Evolutionary conservation across 2,329 filamentous ascomycete genomes (phyloP).

Genomic region (Beauveria sp.): DNA sequence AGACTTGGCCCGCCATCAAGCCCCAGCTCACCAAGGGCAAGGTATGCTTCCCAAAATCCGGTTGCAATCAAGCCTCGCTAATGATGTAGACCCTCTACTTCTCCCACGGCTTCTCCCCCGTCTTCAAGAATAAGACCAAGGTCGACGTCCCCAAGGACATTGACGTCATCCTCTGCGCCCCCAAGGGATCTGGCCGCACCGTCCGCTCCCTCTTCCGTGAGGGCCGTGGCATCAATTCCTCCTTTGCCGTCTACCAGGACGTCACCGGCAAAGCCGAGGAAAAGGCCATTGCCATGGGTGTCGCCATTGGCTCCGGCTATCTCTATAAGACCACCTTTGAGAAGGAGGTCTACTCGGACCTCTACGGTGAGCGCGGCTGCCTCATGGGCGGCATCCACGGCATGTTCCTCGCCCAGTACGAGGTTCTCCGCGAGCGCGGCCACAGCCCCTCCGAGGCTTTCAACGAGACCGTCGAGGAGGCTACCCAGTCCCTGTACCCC

Average conservation of each 20-base stretch:
- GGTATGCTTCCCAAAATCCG: constrained; percentile 40
- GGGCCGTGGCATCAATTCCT: constrained; percentile 99
- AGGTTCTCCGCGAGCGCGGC: constrained; percentile 97
- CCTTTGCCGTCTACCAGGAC: constrained; percentile 96
- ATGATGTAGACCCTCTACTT: constrained; percentile 85
- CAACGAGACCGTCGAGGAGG: constrained; percentile 99
- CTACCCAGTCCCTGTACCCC: constrained; percentile 95
- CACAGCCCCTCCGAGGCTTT: constrained; percentile 97
- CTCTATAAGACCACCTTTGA: constrained; percentile 99
- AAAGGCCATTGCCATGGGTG: constrained; percentile 93
- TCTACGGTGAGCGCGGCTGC: constrained; percentile 99
- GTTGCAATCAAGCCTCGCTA: not conserved
- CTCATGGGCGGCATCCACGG: constrained; percentile 99
- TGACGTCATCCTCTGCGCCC: constrained; percentile 98
- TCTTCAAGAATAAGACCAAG: constrained; percentile 99
- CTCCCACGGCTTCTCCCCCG: constrained; percentile 99
- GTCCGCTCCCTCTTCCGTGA: constrained; percentile 98
- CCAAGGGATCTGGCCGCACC: constrained; percentile 97
- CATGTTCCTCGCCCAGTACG: constrained; percentile 99
- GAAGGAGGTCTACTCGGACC: constrained; percentile 99
- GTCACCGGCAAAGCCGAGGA: constrained; percentile 97
- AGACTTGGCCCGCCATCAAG: constrained; percentile 98
- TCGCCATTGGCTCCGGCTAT: constrained; percentile 95
- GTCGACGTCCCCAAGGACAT: constrained; percentile 93
- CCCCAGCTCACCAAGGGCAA: constrained; percentile 98